phyloP scores from a whole-genome alignment of 805 yeast genomes.

The Pichia sporocuriosa region DNA sequence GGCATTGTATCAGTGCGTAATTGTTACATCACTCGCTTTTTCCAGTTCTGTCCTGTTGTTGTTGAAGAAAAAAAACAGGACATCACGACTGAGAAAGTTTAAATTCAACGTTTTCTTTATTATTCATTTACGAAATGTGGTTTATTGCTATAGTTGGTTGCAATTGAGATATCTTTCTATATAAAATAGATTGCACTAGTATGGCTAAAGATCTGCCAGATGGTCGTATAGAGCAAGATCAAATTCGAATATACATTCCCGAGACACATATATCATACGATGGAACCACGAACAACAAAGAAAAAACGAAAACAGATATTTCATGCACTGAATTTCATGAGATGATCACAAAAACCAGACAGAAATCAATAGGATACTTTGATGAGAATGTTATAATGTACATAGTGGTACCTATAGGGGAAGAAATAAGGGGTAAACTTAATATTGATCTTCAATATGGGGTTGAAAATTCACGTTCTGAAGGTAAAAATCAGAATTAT shows the following conservation, averaged over 20 bases:
- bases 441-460: constrained; percentile 5
- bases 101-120: no score
- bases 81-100: no score
- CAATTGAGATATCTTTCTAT: no score
- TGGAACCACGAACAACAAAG: no score
- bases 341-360: constrained; percentile 30
- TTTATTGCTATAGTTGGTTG: no score
- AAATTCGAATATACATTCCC: constrained; percentile 5
- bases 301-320: background rate
- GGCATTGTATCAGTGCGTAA: no score
- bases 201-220: background rate
- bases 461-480: background rate
- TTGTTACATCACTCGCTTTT: no score
- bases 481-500: background rate
- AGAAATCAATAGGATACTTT: constrained; percentile 30
- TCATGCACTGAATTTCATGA: background rate
- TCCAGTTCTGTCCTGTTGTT: no score
- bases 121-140: no score
- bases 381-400: constrained; percentile 15
- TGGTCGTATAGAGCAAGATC: background rate
- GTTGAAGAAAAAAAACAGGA: no score
- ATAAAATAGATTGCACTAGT: background rate
- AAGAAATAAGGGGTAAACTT: background rate
- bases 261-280: background rate
- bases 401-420: constrained; percentile 2